These are phyloP conservation scores for Wallacemonas sp. DNA, from an alignment of 208 protist genomes.

Conservation along the genomic window DNA sequence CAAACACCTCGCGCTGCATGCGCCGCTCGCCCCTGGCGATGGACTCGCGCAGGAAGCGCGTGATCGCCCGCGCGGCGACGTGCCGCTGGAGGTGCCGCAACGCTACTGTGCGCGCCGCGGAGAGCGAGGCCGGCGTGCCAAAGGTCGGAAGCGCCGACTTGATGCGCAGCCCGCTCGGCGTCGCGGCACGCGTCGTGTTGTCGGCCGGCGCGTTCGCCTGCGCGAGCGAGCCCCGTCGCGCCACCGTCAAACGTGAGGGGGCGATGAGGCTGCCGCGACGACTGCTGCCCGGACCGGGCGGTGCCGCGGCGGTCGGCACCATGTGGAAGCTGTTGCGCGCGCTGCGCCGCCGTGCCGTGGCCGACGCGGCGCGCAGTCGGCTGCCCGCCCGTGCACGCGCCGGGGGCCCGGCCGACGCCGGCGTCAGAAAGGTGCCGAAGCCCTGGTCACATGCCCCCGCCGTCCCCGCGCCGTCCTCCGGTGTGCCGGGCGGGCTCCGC, in stretches of 20 bases:
- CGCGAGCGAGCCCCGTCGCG: neutral
- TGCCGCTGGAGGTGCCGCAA: constrained; percentile 34
- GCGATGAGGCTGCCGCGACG: neutral
- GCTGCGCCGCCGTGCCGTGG: no score
- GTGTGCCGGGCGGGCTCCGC: no score
- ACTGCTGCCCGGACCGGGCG: neutral
- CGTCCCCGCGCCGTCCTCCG: no score
- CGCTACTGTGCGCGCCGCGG: constrained; percentile 5
- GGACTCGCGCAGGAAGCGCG: constrained; percentile 26
- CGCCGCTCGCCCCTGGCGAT: neutral
- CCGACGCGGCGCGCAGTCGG: no score
- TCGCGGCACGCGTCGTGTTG: neutral
- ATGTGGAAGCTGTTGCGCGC: constrained; percentile 17
- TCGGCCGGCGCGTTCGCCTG: neutral
- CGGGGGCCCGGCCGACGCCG: no score
- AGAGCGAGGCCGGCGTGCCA: constrained; percentile 16
- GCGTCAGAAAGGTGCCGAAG: no score
- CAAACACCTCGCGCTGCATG: constrained; percentile 27
- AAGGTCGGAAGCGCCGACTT: neutral
- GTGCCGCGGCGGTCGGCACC: neutral
- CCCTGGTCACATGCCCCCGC: no score
- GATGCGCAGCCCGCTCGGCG: neutral
- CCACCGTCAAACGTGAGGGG: neutral
- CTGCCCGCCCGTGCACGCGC: neutral
- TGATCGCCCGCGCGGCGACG: constrained; percentile 40